Conservation (phyloP, 768 basidiomycete genomes). For the Rhodotorula kratochvilovae region DNA sequence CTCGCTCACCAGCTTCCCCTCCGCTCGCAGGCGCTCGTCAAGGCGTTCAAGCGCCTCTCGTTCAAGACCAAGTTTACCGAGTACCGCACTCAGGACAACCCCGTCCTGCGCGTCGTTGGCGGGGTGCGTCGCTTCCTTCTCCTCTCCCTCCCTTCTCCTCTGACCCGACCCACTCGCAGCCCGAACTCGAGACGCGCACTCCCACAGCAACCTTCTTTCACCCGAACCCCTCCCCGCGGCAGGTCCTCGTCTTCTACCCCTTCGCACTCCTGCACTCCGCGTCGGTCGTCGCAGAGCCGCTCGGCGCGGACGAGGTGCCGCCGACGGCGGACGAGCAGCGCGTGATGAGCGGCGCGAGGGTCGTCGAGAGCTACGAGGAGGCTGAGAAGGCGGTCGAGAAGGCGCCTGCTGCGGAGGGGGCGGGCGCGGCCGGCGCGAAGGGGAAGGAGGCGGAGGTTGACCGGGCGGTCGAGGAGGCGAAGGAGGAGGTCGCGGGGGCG, state of each 20-base stretch:
- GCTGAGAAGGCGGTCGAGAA: constrained; percentile 11
- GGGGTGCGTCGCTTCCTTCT: constrained; percentile 11
- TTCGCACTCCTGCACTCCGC: constrained; percentile 18
- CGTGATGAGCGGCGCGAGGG: background rate
- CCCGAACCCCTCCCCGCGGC: constrained; percentile 3
- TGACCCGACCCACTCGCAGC: background rate
- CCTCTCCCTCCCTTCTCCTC: too few species aligned
- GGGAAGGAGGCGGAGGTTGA: constrained; percentile 1
- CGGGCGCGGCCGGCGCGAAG: background rate
- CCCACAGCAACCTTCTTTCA: constrained; percentile 13
- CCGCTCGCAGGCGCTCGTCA: constrained; percentile 31
- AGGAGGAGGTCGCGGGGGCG: background rate
- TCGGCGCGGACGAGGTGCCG: background rate
- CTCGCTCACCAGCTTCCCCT: too few species aligned
- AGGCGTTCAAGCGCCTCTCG: constrained; percentile 34
- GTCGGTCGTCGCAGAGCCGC: constrained; percentile 12
- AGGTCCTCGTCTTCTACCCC: constrained; percentile 37
- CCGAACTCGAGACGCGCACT: constrained; percentile 36
- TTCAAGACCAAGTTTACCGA: constrained; percentile 20
- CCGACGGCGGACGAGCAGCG: constrained; percentile 9
- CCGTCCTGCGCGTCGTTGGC: constrained; percentile 32
- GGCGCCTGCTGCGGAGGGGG: background rate
- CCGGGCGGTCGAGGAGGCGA: constrained; percentile 5
- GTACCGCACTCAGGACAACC: constrained; percentile 30
- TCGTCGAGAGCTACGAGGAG: constrained; percentile 28